Evolutionary conservation across 805 yeast genomes (phyloP), one percentile per base, ranked within the genome.

Genomic region (Suhomyces kilbournensis): DNA sequence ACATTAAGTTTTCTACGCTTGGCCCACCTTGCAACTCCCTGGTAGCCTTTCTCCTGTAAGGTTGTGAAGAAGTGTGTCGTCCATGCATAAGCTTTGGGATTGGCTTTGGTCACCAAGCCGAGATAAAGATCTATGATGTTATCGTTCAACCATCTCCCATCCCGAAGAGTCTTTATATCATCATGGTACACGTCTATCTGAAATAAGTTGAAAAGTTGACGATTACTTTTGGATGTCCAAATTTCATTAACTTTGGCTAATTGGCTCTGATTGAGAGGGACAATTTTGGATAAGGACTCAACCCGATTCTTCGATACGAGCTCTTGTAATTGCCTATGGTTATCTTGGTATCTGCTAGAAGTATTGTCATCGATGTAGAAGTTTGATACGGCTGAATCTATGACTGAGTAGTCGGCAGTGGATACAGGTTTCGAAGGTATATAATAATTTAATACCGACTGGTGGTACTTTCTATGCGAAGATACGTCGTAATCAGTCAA

Each of bases 21-120:
- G 56, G 94, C 85, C 97, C 97, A 90, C 57, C 90, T 75, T 25
- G 81, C 79, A 8, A 90, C 96, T n/a, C 88, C 90, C 26, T 72
- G 71, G 66, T 91, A 91, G 0, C 98, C 99, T 56, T 81, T 83
- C 1, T 72, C 65, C 40, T 83, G 78, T 43, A 94, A 72, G 1
- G 86, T 85, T 0, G 96, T 78, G 68, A 81, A 92, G 64, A 94
- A 94, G 70, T 88, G 96, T 0, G 98, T 90, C 4, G 94, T 88
- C 75, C 93, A 94, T 2, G 86, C 84, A 61, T 83, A 90, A 1
- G 82, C 72, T 25, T 70, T 65, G 2, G 78, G 54, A 3, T 61
- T 50, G 22, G 80, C 64, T 4, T 76, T 76, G 2, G 81, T 73
- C 6, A 85, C 70, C 58, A 86, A 60, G 44, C 76, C 74, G 61